Conservation (phyloP, 2,329 filamentous ascomycete genomes). For the Aspergillus calidoustus region DNA sequence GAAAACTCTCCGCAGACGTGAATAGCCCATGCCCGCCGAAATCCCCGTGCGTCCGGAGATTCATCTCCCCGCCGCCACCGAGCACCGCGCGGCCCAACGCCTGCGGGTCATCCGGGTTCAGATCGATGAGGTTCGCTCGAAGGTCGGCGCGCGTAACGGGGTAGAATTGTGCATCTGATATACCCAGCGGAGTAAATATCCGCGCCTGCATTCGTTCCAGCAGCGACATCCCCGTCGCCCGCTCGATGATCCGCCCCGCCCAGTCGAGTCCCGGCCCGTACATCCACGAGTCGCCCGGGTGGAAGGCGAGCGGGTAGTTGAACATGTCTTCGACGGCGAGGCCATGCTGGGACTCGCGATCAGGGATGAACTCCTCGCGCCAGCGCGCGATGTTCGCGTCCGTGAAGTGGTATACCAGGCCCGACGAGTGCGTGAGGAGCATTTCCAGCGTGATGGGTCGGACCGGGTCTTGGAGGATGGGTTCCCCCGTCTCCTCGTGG, state of each 20-base stretch:
- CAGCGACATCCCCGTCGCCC: constrained; percentile 49
- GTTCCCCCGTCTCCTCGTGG: constrained; percentile 1
- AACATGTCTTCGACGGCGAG: constrained; percentile 50
- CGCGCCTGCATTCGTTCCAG: constrained; percentile 38
- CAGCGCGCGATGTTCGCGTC: constrained; percentile 43
- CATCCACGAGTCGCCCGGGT: constrained; percentile 58
- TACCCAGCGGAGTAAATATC: background rate
- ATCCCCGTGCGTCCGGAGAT: constrained; percentile 34
- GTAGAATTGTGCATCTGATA: constrained; percentile 6
- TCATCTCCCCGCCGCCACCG: constrained; percentile 40
- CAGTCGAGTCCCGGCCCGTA: constrained; percentile 59
- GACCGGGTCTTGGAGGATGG: constrained; percentile 38
- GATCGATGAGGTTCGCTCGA: constrained; percentile 41
- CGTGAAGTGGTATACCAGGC: constrained; percentile 52
- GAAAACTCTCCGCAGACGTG: constrained; percentile 33
- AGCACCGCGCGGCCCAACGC: constrained; percentile 42
- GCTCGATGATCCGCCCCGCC: constrained; percentile 58
- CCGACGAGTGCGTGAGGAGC: constrained; percentile 59
- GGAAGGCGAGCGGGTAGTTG: constrained; percentile 52
- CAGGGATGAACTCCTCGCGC: constrained; percentile 35
- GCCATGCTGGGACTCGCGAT: constrained; percentile 14
- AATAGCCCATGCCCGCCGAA: constrained; percentile 54
- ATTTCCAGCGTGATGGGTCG: constrained; percentile 55
- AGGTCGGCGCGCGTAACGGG: constrained; percentile 44
- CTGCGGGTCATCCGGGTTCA: constrained; percentile 46